A percentile compares a stretch with the other conserved stretches of the same genome.
Conservation (phyloP, 2,329 filamentous ascomycete species). For the Aspergillus pseudoterreus region DNA sequence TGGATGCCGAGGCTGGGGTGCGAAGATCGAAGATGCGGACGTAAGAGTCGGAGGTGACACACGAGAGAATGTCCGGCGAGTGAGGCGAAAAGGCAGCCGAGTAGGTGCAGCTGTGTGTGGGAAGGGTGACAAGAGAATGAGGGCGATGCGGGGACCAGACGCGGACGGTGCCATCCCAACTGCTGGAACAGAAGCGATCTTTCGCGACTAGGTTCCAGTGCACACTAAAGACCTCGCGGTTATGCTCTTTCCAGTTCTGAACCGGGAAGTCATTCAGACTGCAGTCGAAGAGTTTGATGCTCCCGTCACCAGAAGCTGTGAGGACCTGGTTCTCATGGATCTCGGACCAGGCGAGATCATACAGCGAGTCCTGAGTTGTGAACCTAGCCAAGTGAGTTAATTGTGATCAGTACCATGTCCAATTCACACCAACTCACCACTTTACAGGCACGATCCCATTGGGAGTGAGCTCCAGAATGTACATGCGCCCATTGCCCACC, state of each 20-base stretch:
- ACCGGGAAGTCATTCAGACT: conserved; percentile 78
- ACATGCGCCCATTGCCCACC: conserved; percentile 90
- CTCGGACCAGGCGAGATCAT: conserved; percentile 93
- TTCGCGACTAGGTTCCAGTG: conserved; percentile 91
- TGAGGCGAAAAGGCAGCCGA: conserved; percentile 87
- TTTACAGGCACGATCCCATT: conserved; percentile 82
- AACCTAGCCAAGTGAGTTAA: conserved; percentile 55
- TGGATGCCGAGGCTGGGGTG: conserved; percentile 77
- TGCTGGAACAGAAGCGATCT: conserved; percentile 83
- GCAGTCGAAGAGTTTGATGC: conserved; percentile 89
- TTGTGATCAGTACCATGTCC: neutral
- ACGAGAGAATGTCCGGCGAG: conserved; percentile 78
- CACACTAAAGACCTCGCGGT: conserved; percentile 86
- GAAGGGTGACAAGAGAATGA: conserved; percentile 76
- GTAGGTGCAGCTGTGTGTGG: conserved; percentile 92
- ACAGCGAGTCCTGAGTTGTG: conserved; percentile 95
- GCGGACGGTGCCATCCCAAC: conserved; percentile 95
- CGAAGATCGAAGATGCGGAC: conserved; percentile 89
- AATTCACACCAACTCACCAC: conserved; percentile 51
- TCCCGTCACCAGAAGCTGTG: conserved; percentile 86
- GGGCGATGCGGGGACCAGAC: conserved; percentile 82
- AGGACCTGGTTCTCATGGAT: conserved; percentile 92
- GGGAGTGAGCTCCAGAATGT: conserved; percentile 75
- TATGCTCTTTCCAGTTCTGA: conserved; percentile 89
- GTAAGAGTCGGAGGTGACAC: conserved; percentile 84